Conservation (phyloP, 139 green algal genomes). For the Closterium sp. region DNA sequence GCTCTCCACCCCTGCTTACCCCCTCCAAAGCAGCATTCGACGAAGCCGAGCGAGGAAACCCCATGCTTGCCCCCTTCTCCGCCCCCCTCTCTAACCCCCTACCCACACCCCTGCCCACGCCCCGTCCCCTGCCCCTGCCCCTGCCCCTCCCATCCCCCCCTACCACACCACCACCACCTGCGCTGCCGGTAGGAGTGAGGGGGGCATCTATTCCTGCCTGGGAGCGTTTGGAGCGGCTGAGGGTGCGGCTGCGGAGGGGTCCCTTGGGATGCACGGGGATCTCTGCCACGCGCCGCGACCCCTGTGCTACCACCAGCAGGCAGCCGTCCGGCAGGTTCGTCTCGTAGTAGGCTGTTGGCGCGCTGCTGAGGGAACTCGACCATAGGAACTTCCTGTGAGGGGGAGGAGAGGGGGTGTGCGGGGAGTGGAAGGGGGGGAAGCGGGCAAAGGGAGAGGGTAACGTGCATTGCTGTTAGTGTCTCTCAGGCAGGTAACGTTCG, state of each 20-base stretch:
- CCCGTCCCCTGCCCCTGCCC: background rate
- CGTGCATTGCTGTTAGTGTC: too few species aligned
- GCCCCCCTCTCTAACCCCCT: too few species aligned
- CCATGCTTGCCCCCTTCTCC: background rate
- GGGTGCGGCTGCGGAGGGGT: background rate
- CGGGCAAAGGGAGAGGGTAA: too few species aligned
- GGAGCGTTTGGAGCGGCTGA: background rate
- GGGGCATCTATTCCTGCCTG: background rate
- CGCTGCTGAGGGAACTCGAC: background rate
- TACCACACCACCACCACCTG: background rate
- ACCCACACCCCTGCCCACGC: background rate
- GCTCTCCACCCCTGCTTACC: background rate
- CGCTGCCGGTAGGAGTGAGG: background rate
- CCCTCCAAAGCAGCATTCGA: background rate
- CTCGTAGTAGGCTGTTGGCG: background rate
- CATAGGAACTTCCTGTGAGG: background rate
- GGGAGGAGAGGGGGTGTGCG: too few species aligned
- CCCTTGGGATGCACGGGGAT: background rate
- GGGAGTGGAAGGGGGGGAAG: too few species aligned
- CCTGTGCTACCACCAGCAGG: background rate
- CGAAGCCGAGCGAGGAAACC: background rate
- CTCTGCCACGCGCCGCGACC: background rate
- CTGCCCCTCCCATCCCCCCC: background rate
- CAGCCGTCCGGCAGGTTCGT: background rate
- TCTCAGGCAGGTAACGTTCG: too few species aligned